Evolutionary conservation across 2,329 filamentous ascomycete species (phyloP), one percentile per base, ranked within the genome.

Genomic region (Sphaerulina vaccinii): DNA sequence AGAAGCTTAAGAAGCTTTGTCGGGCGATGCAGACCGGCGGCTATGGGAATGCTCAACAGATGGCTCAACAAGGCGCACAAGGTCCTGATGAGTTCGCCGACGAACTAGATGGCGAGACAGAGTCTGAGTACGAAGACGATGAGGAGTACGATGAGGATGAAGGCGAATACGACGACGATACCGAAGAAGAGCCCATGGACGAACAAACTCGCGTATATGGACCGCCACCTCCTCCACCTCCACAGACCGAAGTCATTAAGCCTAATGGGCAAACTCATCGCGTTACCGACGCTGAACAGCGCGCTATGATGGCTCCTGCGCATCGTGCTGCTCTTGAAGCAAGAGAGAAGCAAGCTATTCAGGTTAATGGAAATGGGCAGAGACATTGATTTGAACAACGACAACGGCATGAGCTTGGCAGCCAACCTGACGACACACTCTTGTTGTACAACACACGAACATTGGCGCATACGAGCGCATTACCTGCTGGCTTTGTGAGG

Each of bases 11-110:
- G 72, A 90, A 88, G 68, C 88, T 97, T 64, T 96, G 95, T 73
- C 88, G 93, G 57, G 89, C 90, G 64, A 96, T 97, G 90, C 92
- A 97, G 71, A 88, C 89, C 60, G 91, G 96, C 66, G 91, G 92
- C 13, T 85, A 92, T 54, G 90, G 90, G 22, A 57, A 59, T 24
- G 62, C 62, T 24, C 46, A 53, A 16, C 46, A 53, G 27, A 50
- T 61, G 52, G 56, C 62, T 8, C 54, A 57, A 24, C 52, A 51
- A 36, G 57, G 56, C 11, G 27, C 27, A 22, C 49, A 57, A 15
- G 59, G 54, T 16, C 57, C 59, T 23, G 57, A 55, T 32, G 60
- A 65, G 39, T 65, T 62, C 16, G 62, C 65, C 37, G 60, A 67
- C 18, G 64, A 55, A 3, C 52, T 64, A 18, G 65, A 67, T 49